phyloP scores from a whole-genome alignment of 371 early-diverging fungal genomes.

The Mortierella sp. region DNA sequence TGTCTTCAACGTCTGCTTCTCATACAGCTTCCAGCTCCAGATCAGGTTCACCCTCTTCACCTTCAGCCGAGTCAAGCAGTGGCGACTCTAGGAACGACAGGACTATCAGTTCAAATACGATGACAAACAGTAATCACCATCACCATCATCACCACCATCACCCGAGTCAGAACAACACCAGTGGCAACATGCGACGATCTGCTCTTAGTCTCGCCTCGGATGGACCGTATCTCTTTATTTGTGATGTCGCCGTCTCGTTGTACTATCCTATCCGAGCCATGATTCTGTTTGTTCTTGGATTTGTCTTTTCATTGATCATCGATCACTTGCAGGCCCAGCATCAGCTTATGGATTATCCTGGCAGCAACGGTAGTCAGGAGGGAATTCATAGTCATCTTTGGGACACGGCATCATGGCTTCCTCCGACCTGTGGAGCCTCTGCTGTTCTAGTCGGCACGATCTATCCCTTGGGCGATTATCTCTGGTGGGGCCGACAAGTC shows the following conservation, averaged over 20 bases:
- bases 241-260: conserved; percentile 50
- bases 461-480: conserved; percentile 61
- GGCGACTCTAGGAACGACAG: too few relatives aligned
- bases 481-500: conserved; percentile 52
- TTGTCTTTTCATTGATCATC: conserved; percentile 64
- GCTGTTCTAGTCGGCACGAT: conserved; percentile 64
- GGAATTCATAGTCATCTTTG: conserved; percentile 37
- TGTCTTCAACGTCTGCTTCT: too few relatives aligned
- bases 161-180: too few relatives aligned
- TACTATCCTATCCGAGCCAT: conserved; percentile 59
- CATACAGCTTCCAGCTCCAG: too few relatives aligned
- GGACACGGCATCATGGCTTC: conserved; percentile 65
- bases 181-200: too few relatives aligned
- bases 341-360: conserved; percentile 56
- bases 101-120: too few relatives aligned
- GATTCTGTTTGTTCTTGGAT: conserved; percentile 65
- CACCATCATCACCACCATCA: neutral
- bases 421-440: conserved; percentile 62
- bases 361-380: conserved; percentile 8
- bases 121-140: too few relatives aligned
- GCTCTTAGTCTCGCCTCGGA: conserved; percentile 15
- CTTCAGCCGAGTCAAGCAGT: too few relatives aligned
- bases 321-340: conserved; percentile 66
- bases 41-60: too few relatives aligned
- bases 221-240: conserved; percentile 49